These are phyloP conservation scores for Thielaviopsis punctulata DNA, from an alignment of 2,329 filamentous ascomycete species.

Conservation along the genomic window DNA sequence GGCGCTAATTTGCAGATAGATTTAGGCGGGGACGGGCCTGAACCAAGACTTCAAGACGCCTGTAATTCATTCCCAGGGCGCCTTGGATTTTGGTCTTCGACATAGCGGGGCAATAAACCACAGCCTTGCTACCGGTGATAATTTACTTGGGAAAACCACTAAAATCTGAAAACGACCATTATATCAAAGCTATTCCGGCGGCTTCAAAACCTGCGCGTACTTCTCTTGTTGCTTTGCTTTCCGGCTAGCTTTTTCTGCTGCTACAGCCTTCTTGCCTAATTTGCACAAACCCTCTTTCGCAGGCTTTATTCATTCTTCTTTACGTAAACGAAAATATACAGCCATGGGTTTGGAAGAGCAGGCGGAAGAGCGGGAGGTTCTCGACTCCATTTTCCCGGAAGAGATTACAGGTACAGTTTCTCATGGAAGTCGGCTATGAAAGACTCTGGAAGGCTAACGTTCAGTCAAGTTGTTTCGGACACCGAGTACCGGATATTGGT, in stretches of 20 bases:
- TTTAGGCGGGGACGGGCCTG: background rate
- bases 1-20: background rate
- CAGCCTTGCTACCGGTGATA: background rate
- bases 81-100: background rate
- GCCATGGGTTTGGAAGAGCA: constrained; percentile 69
- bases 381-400: constrained; percentile 95
- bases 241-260: background rate
- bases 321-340: constrained; percentile 13
- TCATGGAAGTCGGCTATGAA: constrained; percentile 9
- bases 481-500: constrained; percentile 77
- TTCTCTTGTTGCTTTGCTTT: background rate
- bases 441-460: background rate
- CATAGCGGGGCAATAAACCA: background rate
- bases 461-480: constrained; percentile 66
- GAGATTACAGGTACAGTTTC: constrained; percentile 66
- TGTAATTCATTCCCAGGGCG: background rate
- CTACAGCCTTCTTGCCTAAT: background rate
- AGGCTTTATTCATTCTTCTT: background rate
- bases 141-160: too few species aligned
- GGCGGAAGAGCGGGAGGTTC: constrained; percentile 86
- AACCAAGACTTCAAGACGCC: background rate
- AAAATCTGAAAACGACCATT: too few species aligned
- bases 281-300: background rate
- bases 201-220: background rate
- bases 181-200: too few species aligned